Base-by-base conservation (phyloP, 208 protist genomes). In the Wallacemonas sp. region DNA sequence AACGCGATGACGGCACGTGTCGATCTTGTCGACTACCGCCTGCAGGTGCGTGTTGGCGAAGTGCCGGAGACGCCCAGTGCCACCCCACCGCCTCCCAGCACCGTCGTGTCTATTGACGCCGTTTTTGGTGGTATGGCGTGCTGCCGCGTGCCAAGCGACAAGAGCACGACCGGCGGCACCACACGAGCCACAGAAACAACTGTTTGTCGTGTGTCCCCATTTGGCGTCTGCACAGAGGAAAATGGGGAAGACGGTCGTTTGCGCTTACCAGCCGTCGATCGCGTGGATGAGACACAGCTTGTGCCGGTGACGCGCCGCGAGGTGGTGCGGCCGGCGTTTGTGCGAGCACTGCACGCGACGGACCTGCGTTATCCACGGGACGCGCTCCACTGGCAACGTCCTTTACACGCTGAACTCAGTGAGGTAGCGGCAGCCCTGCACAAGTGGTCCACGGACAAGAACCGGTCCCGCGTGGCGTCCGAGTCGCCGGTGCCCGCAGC, bases 161-260 rank as follows among this genome's bases (percentile, higher is more conserved):
- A 62, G 44, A 48, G 22, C n/a, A 30, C 42, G 42, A 15, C 39
- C n/a, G n/a, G n/a, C n/a, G n/a, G n/a, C n/a, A 19, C 21, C 21
- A 12, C 63, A 58, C 54, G 44, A 17, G 46, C 21, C 12, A 44
- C 55, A 6, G 27, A 57, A 1, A 46, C 19, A 15, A 34, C 46
- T 32, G 54, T 81, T 5, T 87, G 85, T 48, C 84, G 80, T 33
- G 83, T 94, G 15, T 94, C 89, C 1, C 83, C 89, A 10, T 83
- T 87, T 53, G 89, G 89, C 32, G 76, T 81, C 1, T 89, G 83
- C 61, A 78, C 68, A 0, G 73, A 73, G 12, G 72, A 84, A 24
- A 2, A 12, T 33, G 37, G 15, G 44, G 1, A 57, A 9, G 71
- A 66, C 8, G 81, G 74, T 5, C 32, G 69, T 1, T 69, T 81